These are phyloP conservation scores for Acanthamoeba castellanii DNA, from an alignment of 208 protist genomes.

Conservation along the genomic window DNA sequence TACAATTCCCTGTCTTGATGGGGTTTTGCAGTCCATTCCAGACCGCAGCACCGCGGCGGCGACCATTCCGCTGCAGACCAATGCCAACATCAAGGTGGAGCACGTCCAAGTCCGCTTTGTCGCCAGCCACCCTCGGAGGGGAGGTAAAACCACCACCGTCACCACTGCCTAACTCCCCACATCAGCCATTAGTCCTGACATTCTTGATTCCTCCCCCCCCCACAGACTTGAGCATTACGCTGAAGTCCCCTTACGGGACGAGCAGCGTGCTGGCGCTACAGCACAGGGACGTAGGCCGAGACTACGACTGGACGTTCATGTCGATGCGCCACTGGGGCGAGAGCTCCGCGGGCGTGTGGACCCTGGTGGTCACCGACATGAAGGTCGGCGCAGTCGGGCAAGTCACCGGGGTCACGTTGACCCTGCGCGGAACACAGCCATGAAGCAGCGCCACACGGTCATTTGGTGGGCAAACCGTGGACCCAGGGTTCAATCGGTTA, in stretches of 20 bases:
- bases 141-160: not conserved
- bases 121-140: not conserved
- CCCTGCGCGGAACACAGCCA: too few species aligned
- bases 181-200: not conserved
- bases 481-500: too few species aligned
- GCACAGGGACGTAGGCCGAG: not conserved
- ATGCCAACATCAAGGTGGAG: not conserved
- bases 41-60: not conserved
- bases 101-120: not conserved
- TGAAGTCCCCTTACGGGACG: not conserved
- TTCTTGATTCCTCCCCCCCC: not conserved
- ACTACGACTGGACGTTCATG: slow-evolving; percentile 19
- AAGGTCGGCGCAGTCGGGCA: too few species aligned
- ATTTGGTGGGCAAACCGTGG: too few species aligned
- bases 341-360: not conserved
- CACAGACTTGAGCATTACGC: not conserved
- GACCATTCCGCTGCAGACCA: not conserved
- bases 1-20: too few species aligned
- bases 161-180: not conserved
- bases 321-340: slow-evolving; percentile 29
- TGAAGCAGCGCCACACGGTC: too few species aligned
- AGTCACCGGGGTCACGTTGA: too few species aligned
- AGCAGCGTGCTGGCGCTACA: not conserved
- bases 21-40: not conserved
- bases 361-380: not conserved